Base-by-base conservation (phyloP, 208 protist genomes). In the Trypanosoma conorhini region DNA sequence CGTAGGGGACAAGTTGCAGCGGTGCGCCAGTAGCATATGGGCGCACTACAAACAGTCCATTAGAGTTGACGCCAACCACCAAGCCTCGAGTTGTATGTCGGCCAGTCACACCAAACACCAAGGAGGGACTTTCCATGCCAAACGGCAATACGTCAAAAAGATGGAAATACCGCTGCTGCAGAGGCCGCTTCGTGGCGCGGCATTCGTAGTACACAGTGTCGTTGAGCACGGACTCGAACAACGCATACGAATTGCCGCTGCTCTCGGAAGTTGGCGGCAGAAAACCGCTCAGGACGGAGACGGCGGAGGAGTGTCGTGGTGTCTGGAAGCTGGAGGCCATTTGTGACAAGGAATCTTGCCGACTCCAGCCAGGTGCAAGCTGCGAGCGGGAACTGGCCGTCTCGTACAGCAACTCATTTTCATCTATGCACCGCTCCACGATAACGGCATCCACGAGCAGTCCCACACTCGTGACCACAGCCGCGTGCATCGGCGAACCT, bases 101-200 rank as follows among this genome's bases (percentile, higher is more conserved):
- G 3, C 86, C 88, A 17, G 85, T 50, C 0, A 83, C 74, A 21
- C 68, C 40, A 75, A 90, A 94, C 8, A 94, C 75, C 5, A 69
- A 67, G 3, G 74, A 79, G 15, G 78, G 74, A 38, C 62, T 72
- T 26, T 78, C 71, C 5, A 94, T 66, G 13, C 84, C 84, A 48
- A 83, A 89, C 17, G 86, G 84, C 2, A 91, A 60, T n/a, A 92
- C 72, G 58, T 88, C 82, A 73, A 86, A 77, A 44, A 70, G 66
- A 63, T 89, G 79, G 62, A 91, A 91, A 13, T 75, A 57, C 17
- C 56, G 70, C 73, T 89, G 79, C 13, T 60, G 69, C 15, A 89
- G 40, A 8, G 71, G 75, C 1, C 54, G 44, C 22, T 77, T 70
- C 0, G 64, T 65, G 3, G 81, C 76, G 28, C 73, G 70, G 67